Evolutionary conservation across 345 rosid genomes (phyloP).

Genomic region (Raphanus sativus): DNA sequence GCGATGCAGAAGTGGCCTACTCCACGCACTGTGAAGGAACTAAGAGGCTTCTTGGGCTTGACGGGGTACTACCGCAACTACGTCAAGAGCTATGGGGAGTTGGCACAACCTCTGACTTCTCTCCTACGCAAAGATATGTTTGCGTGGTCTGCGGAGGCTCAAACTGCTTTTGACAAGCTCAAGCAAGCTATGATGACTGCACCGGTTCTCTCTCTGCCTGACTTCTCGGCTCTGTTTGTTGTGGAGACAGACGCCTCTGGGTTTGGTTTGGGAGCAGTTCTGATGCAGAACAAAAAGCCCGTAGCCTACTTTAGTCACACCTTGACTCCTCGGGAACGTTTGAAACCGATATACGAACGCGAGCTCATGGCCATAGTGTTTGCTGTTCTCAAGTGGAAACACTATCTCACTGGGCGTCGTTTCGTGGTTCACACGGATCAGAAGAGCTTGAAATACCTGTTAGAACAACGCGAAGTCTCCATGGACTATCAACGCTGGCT

Average conservation of each 20-base stretch:
- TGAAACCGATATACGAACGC: neutral
- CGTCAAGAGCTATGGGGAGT: neutral
- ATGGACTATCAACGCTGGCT: neutral
- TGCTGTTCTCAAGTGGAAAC: neutral
- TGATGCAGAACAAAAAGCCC: neutral
- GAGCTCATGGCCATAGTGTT: neutral
- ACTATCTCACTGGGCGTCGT: neutral
- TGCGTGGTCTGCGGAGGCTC: neutral
- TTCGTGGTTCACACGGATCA: neutral
- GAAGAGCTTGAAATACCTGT: neutral
- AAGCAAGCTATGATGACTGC: neutral
- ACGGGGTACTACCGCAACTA: neutral
- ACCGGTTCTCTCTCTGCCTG: neutral
- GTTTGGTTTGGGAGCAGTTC: neutral
- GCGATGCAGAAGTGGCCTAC: no score
- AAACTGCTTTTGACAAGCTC: neutral
- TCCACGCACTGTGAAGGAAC: no score
- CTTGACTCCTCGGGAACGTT: neutral
- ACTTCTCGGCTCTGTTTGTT: neutral
- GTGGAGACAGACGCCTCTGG: neutral
- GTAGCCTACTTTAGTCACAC: neutral
- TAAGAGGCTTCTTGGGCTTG: neutral
- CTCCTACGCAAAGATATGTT: neutral
- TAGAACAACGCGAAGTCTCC: neutral
- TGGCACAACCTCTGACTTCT: neutral